A percentile compares a stretch with the other conserved stretches of the same genome.
phyloP scores from a whole-genome alignment of 202 grass and related monocot species.

The Zoysia matrella region DNA sequence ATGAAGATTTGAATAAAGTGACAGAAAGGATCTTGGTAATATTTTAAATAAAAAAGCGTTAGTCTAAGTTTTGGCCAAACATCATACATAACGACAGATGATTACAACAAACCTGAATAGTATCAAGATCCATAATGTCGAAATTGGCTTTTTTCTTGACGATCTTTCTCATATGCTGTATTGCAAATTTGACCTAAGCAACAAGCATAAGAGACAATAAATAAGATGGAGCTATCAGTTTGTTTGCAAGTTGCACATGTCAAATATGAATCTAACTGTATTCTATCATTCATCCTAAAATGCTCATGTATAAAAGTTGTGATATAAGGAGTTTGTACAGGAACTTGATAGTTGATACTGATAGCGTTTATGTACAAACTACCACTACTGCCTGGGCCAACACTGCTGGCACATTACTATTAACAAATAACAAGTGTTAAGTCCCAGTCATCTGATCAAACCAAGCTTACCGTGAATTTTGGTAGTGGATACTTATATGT shows the following conservation, averaged over 20 bases:
- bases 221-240: conserved; percentile 28
- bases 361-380: too few relatives aligned
- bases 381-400: too few relatives aligned
- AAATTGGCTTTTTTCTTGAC: too few relatives aligned
- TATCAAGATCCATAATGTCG: too few relatives aligned
- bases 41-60: background rate
- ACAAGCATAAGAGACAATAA: conserved; percentile 42
- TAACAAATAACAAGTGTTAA: too few relatives aligned
- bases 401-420: too few relatives aligned
- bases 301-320: conserved; percentile 10
- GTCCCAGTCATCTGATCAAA: too few relatives aligned
- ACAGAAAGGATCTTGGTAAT: background rate
- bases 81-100: too few relatives aligned
- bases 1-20: background rate
- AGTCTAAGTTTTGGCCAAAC: background rate
- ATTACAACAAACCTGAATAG: background rate
- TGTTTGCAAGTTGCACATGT: background rate
- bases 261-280: background rate
- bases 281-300: conserved; percentile 1
- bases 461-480: conserved; percentile 25
- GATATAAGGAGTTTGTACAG: conserved; percentile 3
- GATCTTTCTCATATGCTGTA: too few relatives aligned
- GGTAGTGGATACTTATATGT: too few relatives aligned
- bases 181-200: conserved; percentile 69
- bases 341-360: background rate